phyloP scores from a whole-genome alignment of 441 rosid species.

The Erodium texanum region DNA sequence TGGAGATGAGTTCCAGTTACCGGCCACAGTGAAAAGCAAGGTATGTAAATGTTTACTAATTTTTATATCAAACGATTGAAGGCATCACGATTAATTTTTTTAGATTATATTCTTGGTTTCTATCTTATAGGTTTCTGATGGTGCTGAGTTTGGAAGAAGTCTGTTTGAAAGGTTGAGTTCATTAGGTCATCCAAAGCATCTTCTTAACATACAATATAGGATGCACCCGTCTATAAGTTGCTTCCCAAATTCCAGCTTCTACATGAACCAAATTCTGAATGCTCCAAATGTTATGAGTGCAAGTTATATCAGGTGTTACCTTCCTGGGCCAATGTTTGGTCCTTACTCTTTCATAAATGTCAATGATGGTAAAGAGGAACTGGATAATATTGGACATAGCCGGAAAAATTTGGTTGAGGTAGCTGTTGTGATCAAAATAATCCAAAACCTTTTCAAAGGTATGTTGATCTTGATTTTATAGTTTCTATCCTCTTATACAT shows the following conservation, averaged over 20 bases:
- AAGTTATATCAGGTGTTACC: constrained; percentile 1
- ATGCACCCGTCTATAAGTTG: constrained; percentile 12
- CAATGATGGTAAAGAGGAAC: constrained; percentile 11
- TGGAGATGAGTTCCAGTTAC: constrained; percentile 13
- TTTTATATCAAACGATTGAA: background rate
- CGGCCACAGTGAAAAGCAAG: constrained; percentile 16
- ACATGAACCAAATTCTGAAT: constrained; percentile 6
- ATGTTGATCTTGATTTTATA: background rate
- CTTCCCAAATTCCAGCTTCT: constrained; percentile 11
- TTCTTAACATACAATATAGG: constrained; percentile 14
- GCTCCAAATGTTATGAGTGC: background rate
- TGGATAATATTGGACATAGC: constrained; percentile 8
- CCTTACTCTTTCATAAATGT: constrained; percentile 14
- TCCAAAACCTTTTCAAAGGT: constrained; percentile 1
- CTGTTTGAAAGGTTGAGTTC: constrained; percentile 12
- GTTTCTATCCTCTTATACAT: background rate
- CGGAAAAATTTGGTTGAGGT: constrained; percentile 7
- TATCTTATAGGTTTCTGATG: constrained; percentile 11
- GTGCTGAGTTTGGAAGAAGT: constrained; percentile 14
- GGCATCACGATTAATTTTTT: background rate
- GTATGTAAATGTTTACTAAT: background rate
- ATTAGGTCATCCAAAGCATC: constrained; percentile 5
- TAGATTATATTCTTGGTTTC: background rate
- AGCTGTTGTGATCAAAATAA: constrained; percentile 13
- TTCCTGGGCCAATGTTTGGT: constrained; percentile 13